Evolutionary conservation across 495 filamentous ascomycete genomes (phyloP).

Genomic region (Xylaria grammica): DNA sequence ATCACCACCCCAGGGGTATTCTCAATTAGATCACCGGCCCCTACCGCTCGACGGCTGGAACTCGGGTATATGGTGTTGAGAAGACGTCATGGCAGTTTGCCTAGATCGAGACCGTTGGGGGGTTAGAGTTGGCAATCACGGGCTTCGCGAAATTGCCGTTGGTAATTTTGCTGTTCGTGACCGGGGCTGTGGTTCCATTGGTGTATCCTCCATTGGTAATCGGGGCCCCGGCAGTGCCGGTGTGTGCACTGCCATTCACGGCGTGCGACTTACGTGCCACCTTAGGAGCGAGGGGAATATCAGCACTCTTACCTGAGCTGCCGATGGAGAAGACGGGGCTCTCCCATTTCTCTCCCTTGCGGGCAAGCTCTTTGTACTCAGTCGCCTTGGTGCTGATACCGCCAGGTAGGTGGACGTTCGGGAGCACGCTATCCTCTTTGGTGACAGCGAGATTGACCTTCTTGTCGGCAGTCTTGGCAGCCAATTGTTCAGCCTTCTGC

Average conservation of each 20-base stretch:
- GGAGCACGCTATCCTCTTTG: constrained; percentile 88
- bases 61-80: too few species aligned
- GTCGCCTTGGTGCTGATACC: constrained; percentile 94
- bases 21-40: too few species aligned
- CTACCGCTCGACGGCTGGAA: too few species aligned
- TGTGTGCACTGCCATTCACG: constrained; percentile 1
- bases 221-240: constrained; percentile 22
- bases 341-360: constrained; percentile 92
- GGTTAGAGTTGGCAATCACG: background rate
- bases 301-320: constrained; percentile 69
- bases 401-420: constrained; percentile 82
- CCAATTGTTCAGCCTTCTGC: constrained; percentile 73
- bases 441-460: constrained; percentile 89
- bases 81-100: too few species aligned
- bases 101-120: constrained; percentile 4
- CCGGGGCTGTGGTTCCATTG: background rate
- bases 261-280: constrained; percentile 69
- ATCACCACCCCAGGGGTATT: too few species aligned
- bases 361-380: constrained; percentile 86
- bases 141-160: constrained; percentile 21
- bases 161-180: constrained; percentile 7
- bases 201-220: constrained; percentile 14
- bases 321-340: constrained; percentile 93
- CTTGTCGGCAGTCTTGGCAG: constrained; percentile 67
- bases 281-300: constrained; percentile 67